phyloP scores from a whole-genome alignment of 257 asterid genomes.

The Cruciata laevipes region DNA sequence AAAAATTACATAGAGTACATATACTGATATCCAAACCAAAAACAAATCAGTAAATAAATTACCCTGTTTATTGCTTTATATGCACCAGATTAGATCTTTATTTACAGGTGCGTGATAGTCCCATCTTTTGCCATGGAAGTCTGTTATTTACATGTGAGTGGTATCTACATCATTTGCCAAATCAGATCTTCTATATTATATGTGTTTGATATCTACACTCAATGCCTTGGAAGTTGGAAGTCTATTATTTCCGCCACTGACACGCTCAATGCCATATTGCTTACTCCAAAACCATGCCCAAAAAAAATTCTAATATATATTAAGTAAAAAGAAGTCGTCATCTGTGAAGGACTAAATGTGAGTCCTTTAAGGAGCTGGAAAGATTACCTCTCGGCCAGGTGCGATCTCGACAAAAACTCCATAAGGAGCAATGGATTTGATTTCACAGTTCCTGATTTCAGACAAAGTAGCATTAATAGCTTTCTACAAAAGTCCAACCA shows the following conservation, averaged over 20 bases:
- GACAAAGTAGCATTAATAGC: background rate
- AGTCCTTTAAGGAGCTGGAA: background rate
- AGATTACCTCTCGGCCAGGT: slow-evolving; percentile 90
- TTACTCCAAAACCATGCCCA: background rate
- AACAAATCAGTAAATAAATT: background rate
- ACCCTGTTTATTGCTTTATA: background rate
- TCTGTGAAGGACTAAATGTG: too few species aligned
- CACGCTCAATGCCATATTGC: background rate
- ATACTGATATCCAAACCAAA: background rate
- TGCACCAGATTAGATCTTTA: background rate
- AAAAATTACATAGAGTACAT: background rate
- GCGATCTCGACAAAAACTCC: slow-evolving; percentile 89
- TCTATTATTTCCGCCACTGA: background rate
- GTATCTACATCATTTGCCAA: background rate
- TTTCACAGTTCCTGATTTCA: slow-evolving; percentile 78
- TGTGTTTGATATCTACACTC: too few species aligned
- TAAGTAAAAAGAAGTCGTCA: too few species aligned
- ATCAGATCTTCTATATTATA: too few species aligned
- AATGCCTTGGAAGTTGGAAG: too few species aligned
- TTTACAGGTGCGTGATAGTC: background rate
- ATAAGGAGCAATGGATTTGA: slow-evolving; percentile 80
- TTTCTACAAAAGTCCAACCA: background rate
- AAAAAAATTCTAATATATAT: background rate
- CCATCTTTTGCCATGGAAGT: background rate
- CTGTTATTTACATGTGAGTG: background rate